These are phyloP conservation scores for Phytophthora constricta DNA, from an alignment of 352 stramenopile species.

Conservation along the genomic window DNA sequence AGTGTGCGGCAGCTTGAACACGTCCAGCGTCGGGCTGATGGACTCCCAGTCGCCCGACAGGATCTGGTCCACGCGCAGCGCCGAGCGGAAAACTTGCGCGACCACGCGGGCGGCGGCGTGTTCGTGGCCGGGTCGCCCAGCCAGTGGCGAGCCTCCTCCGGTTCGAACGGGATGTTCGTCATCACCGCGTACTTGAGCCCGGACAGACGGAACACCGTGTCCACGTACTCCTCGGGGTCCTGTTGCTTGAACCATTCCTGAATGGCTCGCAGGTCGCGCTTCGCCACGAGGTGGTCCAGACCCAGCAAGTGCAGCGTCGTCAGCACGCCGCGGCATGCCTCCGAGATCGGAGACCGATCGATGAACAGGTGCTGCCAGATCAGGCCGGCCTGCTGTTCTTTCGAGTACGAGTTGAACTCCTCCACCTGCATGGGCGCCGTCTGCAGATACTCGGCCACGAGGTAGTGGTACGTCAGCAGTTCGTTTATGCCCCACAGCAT, in stretches of 20 bases:
- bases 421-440: slow-evolving; percentile 81
- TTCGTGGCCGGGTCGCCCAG: slow-evolving; percentile 49
- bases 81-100: slow-evolving; percentile 85
- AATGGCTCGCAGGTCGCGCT: slow-evolving; percentile 83
- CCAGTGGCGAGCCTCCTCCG: slow-evolving; percentile 63
- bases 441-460: slow-evolving; percentile 94
- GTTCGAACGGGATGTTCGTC: slow-evolving; percentile 95
- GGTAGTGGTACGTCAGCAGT: slow-evolving; percentile 96
- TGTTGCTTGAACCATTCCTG: slow-evolving; percentile 83
- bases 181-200: slow-evolving; percentile 93
- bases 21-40: slow-evolving; percentile 69
- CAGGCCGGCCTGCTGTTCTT: slow-evolving; percentile 80
- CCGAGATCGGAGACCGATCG: slow-evolving; percentile 86
- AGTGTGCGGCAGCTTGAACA: slow-evolving; percentile 64
- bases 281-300: slow-evolving; percentile 62
- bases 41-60: slow-evolving; percentile 85
- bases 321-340: slow-evolving; percentile 91
- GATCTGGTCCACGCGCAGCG: slow-evolving; percentile 92
- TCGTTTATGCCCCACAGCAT: slow-evolving; percentile 95
- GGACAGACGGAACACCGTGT: slow-evolving; percentile 75
- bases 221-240: slow-evolving; percentile 74
- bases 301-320: slow-evolving; percentile 88
- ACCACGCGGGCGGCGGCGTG: slow-evolving; percentile 54
- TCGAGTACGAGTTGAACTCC: slow-evolving; percentile 81
- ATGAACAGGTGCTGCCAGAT: slow-evolving; percentile 94